Evolutionary conservation across 2,329 filamentous ascomycete species (phyloP).

Genomic region (Sclerotinia borealis): DNA sequence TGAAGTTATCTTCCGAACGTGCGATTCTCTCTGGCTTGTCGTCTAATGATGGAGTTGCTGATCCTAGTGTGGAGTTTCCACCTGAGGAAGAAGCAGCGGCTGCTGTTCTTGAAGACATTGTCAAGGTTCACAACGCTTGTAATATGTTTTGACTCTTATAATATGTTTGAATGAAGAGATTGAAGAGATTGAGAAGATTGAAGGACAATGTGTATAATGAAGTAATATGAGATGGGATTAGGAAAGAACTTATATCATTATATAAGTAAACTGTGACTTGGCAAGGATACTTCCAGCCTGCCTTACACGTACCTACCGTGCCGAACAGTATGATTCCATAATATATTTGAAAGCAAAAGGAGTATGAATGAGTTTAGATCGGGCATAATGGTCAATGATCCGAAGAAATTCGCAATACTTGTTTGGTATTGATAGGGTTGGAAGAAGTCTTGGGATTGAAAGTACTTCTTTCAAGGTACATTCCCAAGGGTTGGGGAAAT

Average conservation of each 20-base stretch:
- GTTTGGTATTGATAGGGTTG: not conserved
- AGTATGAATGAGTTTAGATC: not conserved
- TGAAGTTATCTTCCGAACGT: not conserved
- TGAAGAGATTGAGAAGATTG: not conserved
- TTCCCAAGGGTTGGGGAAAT: not conserved
- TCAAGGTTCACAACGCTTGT: not conserved
- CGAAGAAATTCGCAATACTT: not conserved
- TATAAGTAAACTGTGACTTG: not conserved
- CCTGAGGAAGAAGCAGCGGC: not conserved
- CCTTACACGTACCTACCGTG: not conserved
- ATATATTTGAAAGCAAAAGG: constrained; percentile 8
- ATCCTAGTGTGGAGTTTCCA: not conserved
- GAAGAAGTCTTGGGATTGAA: not conserved
- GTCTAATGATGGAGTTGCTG: not conserved
- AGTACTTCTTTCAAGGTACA: not conserved
- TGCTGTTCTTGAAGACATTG: not conserved
- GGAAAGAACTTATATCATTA: not conserved
- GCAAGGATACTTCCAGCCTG: not conserved
- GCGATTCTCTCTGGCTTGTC: not conserved
- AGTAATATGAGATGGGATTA: not conserved
- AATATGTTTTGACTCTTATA: not conserved
- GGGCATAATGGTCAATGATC: not conserved
- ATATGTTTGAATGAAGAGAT: not conserved
- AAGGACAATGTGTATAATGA: not conserved
- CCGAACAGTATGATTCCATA: not conserved